These are phyloP conservation scores for Aspergillus sp. DNA, from an alignment of 2,329 filamentous ascomycete genomes.

Conservation along the genomic window DNA sequence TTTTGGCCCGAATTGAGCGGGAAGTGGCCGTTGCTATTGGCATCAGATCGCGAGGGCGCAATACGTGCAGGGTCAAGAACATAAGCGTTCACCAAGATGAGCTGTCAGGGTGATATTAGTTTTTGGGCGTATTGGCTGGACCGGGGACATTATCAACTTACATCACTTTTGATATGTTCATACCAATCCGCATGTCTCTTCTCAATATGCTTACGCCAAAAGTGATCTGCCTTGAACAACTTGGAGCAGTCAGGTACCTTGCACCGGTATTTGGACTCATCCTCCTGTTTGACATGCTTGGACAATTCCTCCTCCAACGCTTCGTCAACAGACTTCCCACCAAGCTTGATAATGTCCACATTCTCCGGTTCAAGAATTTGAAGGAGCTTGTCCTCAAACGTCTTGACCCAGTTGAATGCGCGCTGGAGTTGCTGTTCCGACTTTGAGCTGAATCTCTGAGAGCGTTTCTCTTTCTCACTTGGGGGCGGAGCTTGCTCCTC, in stretches of 20 bases:
- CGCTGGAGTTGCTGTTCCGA: conserved; percentile 88
- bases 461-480: conserved; percentile 76
- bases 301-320: conserved; percentile 80
- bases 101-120: conserved; percentile 55
- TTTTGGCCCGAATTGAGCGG: conserved; percentile 74
- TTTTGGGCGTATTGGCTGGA: not conserved
- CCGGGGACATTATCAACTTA: conserved; percentile 48
- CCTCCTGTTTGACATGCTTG: conserved; percentile 94
- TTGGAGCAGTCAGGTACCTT: conserved; percentile 95
- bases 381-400: conserved; percentile 93
- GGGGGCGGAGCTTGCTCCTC: conserved; percentile 65
- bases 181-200: conserved; percentile 92
- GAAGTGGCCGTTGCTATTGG: conserved; percentile 95
- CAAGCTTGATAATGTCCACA: conserved; percentile 84
- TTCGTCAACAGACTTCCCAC: conserved; percentile 82
- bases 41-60: conserved; percentile 86
- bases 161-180: conserved; percentile 76
- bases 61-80: conserved; percentile 94
- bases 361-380: conserved; percentile 89
- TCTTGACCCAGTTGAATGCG: conserved; percentile 98
- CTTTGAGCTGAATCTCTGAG: conserved; percentile 68
- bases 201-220: conserved; percentile 97
- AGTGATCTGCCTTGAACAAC: conserved; percentile 93
- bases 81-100: conserved; percentile 89
- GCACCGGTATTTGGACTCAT: conserved; percentile 95